Evolutionary conservation across 108 stramenopile species (phyloP).

Genomic region (Stephanodiscus minutulus): DNA sequence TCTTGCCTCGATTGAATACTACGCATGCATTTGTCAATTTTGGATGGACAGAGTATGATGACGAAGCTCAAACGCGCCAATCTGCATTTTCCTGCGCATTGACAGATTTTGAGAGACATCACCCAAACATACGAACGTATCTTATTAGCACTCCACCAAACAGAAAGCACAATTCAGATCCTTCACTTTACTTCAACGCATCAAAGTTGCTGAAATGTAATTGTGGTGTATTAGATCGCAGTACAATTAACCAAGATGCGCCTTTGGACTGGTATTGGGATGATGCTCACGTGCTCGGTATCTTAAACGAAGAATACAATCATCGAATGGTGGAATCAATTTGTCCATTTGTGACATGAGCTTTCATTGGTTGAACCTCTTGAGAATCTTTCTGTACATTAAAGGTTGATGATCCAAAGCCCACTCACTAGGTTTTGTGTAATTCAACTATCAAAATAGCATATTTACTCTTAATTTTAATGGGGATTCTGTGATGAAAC

Average conservation of each 20-base stretch:
- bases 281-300: neutral
- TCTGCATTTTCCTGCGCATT: neutral
- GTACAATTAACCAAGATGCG: neutral
- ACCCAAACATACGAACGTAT: neutral
- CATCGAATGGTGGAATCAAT: conserved; percentile 2
- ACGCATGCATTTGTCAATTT: neutral
- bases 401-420: too few species aligned
- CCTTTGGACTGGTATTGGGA: neutral
- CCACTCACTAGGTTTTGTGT: too few species aligned
- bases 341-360: too few species aligned
- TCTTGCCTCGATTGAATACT: neutral
- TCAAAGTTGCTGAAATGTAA: neutral
- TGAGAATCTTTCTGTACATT: too few species aligned
- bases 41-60: neutral
- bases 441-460: too few species aligned
- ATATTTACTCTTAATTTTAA: too few species aligned
- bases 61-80: neutral
- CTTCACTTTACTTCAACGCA: neutral
- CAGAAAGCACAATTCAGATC: neutral
- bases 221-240: neutral
- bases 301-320: conserved; percentile 12
- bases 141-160: neutral
- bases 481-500: too few species aligned
- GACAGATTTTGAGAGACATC: neutral
- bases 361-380: too few species aligned